Conservation (phyloP, 805 yeast species). For the Barnettozyma siamensis region DNA sequence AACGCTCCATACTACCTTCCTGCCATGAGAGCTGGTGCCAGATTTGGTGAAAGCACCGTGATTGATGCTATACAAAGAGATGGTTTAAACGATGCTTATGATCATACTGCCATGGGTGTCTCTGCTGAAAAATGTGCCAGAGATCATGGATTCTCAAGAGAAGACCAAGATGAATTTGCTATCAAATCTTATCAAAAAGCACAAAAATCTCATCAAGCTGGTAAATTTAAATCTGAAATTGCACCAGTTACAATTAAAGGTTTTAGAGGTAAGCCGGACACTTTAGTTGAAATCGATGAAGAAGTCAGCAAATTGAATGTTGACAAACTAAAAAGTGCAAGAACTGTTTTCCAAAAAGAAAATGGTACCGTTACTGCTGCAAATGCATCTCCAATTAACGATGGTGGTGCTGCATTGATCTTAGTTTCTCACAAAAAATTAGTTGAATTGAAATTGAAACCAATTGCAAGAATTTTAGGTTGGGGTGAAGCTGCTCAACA, state of each 20-base stretch:
- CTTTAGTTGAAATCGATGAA: slow-evolving; percentile 69
- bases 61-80: slow-evolving; percentile 91
- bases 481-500: slow-evolving; percentile 99
- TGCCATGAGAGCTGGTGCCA: slow-evolving; percentile 78
- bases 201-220: slow-evolving; percentile 67
- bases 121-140: slow-evolving; percentile 95
- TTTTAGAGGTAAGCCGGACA: slow-evolving; percentile 83
- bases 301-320: slow-evolving; percentile 77
- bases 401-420: slow-evolving; percentile 95
- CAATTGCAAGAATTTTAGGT: slow-evolving; percentile 82
- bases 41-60: slow-evolving; percentile 75
- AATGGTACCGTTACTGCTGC: slow-evolving; percentile 97
- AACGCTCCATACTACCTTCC: slow-evolving; percentile 92
- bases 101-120: slow-evolving; percentile 87
- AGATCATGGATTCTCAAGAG: slow-evolving; percentile 73
- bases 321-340: slow-evolving; percentile 69
- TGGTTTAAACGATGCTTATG: slow-evolving; percentile 91
- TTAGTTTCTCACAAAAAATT: slow-evolving; percentile 81
- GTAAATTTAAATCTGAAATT: slow-evolving; percentile 79
- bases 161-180: slow-evolving; percentile 87
- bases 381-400: slow-evolving; percentile 93
- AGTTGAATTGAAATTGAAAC: slow-evolving; percentile 79
- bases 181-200: slow-evolving; percentile 82
- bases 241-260: slow-evolving; percentile 89
- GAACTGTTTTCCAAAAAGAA: slow-evolving; percentile 92